Evolutionary conservation across 805 yeast genomes (phyloP).

Genomic region (Candida tallmaniae): DNA sequence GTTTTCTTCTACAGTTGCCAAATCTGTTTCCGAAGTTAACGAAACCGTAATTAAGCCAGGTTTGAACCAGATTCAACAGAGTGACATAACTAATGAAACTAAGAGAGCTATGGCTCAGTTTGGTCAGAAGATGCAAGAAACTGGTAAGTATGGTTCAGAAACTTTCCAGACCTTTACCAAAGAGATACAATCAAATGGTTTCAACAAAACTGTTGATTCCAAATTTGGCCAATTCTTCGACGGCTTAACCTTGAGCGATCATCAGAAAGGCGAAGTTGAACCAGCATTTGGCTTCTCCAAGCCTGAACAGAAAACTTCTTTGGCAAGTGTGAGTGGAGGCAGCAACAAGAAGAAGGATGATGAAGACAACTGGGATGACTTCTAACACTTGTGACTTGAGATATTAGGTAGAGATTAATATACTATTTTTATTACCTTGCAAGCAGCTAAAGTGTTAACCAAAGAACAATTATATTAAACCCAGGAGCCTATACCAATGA

Average conservation of each 20-base stretch:
- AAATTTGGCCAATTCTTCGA: slow-evolving; percentile 55
- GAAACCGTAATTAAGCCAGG: slow-evolving; percentile 92
- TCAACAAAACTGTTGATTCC: slow-evolving; percentile 40
- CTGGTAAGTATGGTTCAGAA: slow-evolving; percentile 71
- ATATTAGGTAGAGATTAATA: background rate
- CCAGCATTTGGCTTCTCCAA: slow-evolving; percentile 65
- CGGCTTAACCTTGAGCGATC: slow-evolving; percentile 38
- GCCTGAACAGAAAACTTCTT: slow-evolving; percentile 56
- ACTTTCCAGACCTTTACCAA: slow-evolving; percentile 56
- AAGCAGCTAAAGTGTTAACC: background rate
- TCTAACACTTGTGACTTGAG: slow-evolving; percentile 31
- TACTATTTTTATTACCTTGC: background rate
- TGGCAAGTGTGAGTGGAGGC: slow-evolving; percentile 46
- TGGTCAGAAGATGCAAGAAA: slow-evolving; percentile 89
- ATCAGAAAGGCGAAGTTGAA: slow-evolving; percentile 35
- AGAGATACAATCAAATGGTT: slow-evolving; percentile 36
- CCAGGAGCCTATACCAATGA: background rate
- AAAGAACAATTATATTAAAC: background rate
- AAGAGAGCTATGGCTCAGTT: slow-evolving; percentile 93
- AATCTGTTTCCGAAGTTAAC: slow-evolving; percentile 80
- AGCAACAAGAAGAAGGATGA: slow-evolving; percentile 42
- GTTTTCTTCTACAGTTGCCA: slow-evolving; percentile 78
- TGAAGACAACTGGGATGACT: slow-evolving; percentile 68
- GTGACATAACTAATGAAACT: slow-evolving; percentile 79
- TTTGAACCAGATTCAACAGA: slow-evolving; percentile 67